phyloP scores from a whole-genome alignment of 345 rosid species.

The Cochlearia excelsa region DNA sequence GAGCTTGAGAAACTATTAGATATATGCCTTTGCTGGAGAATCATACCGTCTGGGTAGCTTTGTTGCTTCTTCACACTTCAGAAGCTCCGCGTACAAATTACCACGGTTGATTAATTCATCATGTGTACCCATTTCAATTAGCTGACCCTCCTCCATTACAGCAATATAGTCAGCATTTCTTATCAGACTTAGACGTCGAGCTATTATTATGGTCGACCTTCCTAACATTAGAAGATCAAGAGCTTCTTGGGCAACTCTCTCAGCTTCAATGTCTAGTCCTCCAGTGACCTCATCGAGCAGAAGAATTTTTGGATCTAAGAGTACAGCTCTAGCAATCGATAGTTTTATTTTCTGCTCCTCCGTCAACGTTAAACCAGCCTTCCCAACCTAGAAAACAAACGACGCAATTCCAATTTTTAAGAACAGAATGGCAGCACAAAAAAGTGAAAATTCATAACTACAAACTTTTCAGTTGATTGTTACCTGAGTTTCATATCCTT shows the following conservation, averaged over 20 bases:
- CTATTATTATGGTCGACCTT: slow-evolving; percentile 94
- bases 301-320: slow-evolving; percentile 81
- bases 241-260: slow-evolving; percentile 87
- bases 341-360: slow-evolving; percentile 94
- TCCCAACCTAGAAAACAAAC: slow-evolving; percentile 64
- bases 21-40: slow-evolving; percentile 25
- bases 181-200: slow-evolving; percentile 90
- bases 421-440: slow-evolving; percentile 18
- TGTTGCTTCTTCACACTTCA: slow-evolving; percentile 96
- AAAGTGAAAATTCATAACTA: slow-evolving; percentile 10
- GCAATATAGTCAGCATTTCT: slow-evolving; percentile 98
- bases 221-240: slow-evolving; percentile 96
- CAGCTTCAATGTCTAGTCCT: slow-evolving; percentile 98
- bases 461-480: slow-evolving; percentile 12
- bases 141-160: slow-evolving; percentile 99
- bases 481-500: slow-evolving; percentile 96
- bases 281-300: slow-evolving; percentile 98
- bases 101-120: slow-evolving; percentile 75
- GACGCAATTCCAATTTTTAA: slow-evolving; percentile 17
- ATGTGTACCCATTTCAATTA: slow-evolving; percentile 98
- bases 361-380: slow-evolving; percentile 79
- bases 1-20: slow-evolving; percentile 18
- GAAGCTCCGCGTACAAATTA: slow-evolving; percentile 93
- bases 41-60: slow-evolving; percentile 96
- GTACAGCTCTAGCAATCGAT: slow-evolving; percentile 97